Conservation (phyloP, 129 eudicot genomes). For the Deinandra increscens region DNA sequence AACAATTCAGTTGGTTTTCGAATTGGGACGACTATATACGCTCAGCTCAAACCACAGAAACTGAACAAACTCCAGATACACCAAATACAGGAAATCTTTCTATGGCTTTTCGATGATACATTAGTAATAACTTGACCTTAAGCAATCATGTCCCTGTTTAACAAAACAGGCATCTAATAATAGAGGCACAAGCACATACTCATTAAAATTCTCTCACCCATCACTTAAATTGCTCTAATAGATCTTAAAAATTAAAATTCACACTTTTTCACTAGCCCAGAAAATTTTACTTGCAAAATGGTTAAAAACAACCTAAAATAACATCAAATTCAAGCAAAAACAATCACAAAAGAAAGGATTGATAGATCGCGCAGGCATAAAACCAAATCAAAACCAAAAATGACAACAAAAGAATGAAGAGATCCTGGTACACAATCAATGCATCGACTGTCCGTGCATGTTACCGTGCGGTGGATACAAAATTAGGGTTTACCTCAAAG, state of each 20-base stretch:
- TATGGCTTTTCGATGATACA: no score
- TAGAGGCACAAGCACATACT: not conserved
- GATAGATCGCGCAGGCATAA: conserved; percentile 5
- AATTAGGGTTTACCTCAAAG: conserved; percentile 28
- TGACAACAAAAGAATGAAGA: conserved; percentile 1
- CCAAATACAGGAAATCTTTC: no score
- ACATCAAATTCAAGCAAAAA: not conserved
- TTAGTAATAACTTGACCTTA: no score
- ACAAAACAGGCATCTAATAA: no score
- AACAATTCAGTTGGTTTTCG: no score
- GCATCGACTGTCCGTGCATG: not conserved
- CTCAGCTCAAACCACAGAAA: no score
- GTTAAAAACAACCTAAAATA: not conserved
- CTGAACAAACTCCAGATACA: no score
- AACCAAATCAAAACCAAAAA: not conserved
- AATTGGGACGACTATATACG: no score
- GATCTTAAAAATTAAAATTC: not conserved
- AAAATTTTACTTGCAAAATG: not conserved
- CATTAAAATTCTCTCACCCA: not conserved
- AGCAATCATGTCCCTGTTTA: no score
- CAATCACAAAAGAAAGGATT: not conserved
- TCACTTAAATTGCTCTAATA: not conserved
- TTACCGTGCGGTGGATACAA: not conserved
- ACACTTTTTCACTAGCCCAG: not conserved
- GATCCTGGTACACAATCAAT: not conserved